A percentile compares a stretch with the other conserved stretches of the same genome.
These are phyloP conservation scores for Didymella sp. DNA, from an alignment of 2,329 filamentous ascomycete species.

Conservation along the genomic window DNA sequence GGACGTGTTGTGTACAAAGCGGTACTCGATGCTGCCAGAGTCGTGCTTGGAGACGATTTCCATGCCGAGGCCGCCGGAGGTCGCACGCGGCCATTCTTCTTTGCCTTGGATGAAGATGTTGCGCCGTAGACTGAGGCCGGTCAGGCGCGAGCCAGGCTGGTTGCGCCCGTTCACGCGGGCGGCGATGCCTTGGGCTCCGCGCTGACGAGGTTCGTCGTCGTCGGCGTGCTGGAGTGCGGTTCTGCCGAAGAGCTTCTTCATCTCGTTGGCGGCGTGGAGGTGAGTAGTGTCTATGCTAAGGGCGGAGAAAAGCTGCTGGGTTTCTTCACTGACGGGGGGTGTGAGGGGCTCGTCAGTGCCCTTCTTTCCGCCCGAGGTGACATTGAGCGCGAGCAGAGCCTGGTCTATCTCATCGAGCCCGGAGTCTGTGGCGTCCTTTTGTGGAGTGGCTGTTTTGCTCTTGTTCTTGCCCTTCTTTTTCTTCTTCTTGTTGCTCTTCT, in stretches of 20 bases:
- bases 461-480: slow-evolving; percentile 67
- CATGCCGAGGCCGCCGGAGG: slow-evolving; percentile 86
- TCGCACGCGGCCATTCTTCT: slow-evolving; percentile 82
- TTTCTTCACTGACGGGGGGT: slow-evolving; percentile 45
- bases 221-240: slow-evolving; percentile 65
- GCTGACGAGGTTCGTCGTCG: slow-evolving; percentile 58
- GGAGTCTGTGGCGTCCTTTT: slow-evolving; percentile 30
- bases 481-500: slow-evolving; percentile 65
- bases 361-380: slow-evolving; percentile 37
- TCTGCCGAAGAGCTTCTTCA: slow-evolving; percentile 76
- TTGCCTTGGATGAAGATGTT: slow-evolving; percentile 88
- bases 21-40: slow-evolving; percentile 73
- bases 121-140: slow-evolving; percentile 73
- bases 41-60: slow-evolving; percentile 64
- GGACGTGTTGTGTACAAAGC: slow-evolving; percentile 73
- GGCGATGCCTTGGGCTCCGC: slow-evolving; percentile 64
- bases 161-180: slow-evolving; percentile 63
- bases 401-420: slow-evolving; percentile 70
- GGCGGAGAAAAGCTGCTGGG: slow-evolving; percentile 60
- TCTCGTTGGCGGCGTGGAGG: slow-evolving; percentile 88
- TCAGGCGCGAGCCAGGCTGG: slow-evolving; percentile 65
- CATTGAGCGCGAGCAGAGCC: slow-evolving; percentile 64
- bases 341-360: slow-evolving; percentile 28
- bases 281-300: slow-evolving; percentile 72
- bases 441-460: slow-evolving; percentile 31